Conservation (phyloP, 192 early-diverging fungal species). For the Backusella mclennaniae region DNA sequence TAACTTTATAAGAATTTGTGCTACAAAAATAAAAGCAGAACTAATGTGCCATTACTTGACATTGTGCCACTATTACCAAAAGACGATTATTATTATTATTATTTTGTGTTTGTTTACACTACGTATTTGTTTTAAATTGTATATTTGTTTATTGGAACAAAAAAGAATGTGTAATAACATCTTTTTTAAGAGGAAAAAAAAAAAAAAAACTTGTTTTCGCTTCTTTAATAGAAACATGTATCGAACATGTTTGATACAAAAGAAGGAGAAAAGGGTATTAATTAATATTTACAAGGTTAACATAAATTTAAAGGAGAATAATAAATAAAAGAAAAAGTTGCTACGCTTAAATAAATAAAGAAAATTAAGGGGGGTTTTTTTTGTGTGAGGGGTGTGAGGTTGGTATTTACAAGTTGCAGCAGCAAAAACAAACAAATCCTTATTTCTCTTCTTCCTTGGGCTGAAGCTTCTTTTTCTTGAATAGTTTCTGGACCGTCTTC, state of each 20-base stretch:
- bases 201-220: neutral
- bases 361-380: neutral
- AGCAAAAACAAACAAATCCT: neutral
- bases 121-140: neutral
- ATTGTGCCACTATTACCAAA: neutral
- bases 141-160: constrained; percentile 3
- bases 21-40: neutral
- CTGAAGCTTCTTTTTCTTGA: neutral
- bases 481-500: neutral
- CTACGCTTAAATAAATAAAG: constrained; percentile 6
- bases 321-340: neutral
- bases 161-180: neutral
- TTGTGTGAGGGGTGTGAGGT: neutral
- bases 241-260: neutral
- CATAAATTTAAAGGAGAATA: neutral
- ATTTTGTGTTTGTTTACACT: neutral
- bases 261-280: constrained; percentile 6
- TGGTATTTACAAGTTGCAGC: neutral
- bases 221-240: neutral
- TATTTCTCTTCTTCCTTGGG: neutral
- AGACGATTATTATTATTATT: neutral
- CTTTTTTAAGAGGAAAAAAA: neutral
- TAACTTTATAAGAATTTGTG: neutral
- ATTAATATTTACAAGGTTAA: constrained; percentile 7
- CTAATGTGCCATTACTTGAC: constrained; percentile 10